These are phyloP conservation scores for Neodidymelliopsis sp. DNA, from an alignment of 2,329 filamentous ascomycete species.

Conservation along the genomic window DNA sequence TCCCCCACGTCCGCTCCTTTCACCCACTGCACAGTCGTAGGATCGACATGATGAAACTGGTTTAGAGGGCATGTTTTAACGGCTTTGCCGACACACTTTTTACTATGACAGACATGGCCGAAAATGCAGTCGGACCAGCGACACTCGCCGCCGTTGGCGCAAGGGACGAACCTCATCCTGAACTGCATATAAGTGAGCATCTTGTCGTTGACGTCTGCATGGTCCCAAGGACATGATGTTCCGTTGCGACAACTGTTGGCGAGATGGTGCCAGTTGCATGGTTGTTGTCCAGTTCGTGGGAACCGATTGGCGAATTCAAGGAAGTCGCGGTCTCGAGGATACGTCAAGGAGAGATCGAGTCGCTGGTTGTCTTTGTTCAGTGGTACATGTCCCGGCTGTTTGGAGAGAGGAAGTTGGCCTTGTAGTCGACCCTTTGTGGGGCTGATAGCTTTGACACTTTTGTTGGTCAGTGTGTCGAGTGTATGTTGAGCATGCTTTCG, in stretches of 20 bases:
- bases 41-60: background rate
- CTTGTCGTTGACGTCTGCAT: background rate
- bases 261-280: conserved; percentile 1
- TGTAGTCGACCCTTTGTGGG: no score
- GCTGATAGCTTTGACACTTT: no score
- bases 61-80: background rate
- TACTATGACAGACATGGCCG: background rate
- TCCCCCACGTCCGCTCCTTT: no score
- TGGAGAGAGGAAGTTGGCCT: background rate
- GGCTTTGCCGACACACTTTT: background rate
- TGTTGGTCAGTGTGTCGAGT: no score
- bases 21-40: background rate
- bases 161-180: background rate
- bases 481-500: no score
- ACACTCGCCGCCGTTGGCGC: background rate
- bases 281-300: background rate
- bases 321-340: background rate
- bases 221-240: background rate
- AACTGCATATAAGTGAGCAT: background rate
- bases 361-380: background rate
- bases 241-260: background rate
- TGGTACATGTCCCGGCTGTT: background rate
- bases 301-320: background rate
- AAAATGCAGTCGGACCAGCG: background rate
- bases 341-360: background rate